Evolutionary conservation across 176 grass and related monocot species (phyloP).

Genomic region (Avena sativa): DNA sequence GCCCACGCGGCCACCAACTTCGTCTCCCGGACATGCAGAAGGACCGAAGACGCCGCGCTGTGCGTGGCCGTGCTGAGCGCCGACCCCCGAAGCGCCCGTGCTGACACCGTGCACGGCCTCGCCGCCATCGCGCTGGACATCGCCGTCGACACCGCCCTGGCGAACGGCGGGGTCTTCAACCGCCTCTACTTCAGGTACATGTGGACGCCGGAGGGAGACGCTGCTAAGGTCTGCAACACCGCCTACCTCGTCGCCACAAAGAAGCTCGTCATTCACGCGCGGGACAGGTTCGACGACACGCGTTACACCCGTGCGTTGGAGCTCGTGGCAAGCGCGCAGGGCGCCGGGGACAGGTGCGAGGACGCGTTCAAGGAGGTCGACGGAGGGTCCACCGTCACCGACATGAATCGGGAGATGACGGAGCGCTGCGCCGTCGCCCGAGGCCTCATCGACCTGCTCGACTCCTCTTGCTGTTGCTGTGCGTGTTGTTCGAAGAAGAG

Average conservation of each 20-base stretch:
- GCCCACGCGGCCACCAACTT: background rate
- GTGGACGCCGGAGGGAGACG: background rate
- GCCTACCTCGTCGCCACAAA: background rate
- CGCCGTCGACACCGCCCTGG: background rate
- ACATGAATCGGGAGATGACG: conserved; percentile 19
- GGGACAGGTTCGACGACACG: background rate
- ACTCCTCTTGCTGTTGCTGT: background rate
- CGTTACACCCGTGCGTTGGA: background rate
- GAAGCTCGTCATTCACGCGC: background rate
- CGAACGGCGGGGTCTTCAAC: background rate
- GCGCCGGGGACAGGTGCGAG: conserved; percentile 1
- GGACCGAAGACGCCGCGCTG: background rate
- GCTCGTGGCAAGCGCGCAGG: background rate
- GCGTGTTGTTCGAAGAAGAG: background rate
- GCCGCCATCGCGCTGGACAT: background rate
- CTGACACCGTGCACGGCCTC: conserved; percentile 3
- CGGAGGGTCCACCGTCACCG: background rate
- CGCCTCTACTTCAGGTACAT: background rate
- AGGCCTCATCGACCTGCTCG: background rate
- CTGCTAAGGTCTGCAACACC: background rate
- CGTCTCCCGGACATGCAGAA: background rate
- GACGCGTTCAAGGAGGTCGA: background rate
- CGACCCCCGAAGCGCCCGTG: background rate
- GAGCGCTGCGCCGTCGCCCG: background rate
- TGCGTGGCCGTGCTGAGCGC: conserved; percentile 16